phyloP scores from a whole-genome alignment of 2,329 filamentous ascomycete genomes.

The Plectosphaerella plurivora region DNA sequence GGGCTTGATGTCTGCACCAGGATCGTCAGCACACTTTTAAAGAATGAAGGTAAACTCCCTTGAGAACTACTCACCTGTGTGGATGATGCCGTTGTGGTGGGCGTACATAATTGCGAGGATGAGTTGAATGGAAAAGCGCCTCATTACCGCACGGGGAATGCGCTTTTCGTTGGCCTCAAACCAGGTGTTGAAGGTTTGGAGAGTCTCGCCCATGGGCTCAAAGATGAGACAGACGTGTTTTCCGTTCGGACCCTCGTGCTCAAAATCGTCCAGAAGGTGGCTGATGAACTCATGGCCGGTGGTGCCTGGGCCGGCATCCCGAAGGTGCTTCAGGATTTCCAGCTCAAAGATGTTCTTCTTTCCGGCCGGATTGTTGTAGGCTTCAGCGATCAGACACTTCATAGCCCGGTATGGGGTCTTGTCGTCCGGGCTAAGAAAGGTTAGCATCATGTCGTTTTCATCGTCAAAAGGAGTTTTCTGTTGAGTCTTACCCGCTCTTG shows the following conservation, averaged over 20 bases:
- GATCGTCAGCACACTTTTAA: background rate
- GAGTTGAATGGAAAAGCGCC: constrained; percentile 13
- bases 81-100: constrained; percentile 17
- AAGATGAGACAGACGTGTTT: constrained; percentile 23
- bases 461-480: background rate
- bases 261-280: constrained; percentile 19
- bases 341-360: constrained; percentile 12
- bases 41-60: background rate
- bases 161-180: constrained; percentile 5
- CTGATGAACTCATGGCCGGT: constrained; percentile 9
- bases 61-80: constrained; percentile 11
- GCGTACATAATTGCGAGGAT: constrained; percentile 13
- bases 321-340: constrained; percentile 12
- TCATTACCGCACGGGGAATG: constrained; percentile 11
- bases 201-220: constrained; percentile 23
- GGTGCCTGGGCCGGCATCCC: constrained; percentile 1
- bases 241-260: constrained; percentile 24
- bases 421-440: background rate
- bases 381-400: constrained; percentile 19
- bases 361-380: background rate
- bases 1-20: constrained; percentile 17
- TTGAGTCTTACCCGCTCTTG: constrained; percentile 6
- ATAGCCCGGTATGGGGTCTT: constrained; percentile 18
- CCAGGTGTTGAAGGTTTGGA: constrained; percentile 11
- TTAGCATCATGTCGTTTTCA: background rate